These are phyloP conservation scores for Graphilbum ipis-grandicollis DNA, from an alignment of 2,329 filamentous ascomycete genomes.

Conservation along the genomic window DNA sequence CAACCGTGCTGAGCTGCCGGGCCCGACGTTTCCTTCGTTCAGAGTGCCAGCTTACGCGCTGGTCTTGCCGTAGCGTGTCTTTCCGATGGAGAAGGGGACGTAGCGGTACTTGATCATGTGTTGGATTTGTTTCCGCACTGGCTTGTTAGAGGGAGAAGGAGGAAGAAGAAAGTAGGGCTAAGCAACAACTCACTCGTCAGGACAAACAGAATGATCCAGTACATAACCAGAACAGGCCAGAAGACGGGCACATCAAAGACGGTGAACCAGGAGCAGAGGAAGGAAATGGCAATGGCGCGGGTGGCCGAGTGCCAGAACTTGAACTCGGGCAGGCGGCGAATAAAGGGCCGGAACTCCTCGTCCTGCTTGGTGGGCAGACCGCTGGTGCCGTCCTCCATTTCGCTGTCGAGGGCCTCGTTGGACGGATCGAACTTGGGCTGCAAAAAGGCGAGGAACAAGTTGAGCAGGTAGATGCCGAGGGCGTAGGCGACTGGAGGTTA, in stretches of 20 bases:
- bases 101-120: conserved; percentile 99
- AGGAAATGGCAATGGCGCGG: conserved; percentile 65
- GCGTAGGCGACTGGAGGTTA: conserved; percentile 61
- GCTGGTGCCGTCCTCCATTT: conserved; percentile 84
- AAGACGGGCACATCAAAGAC: conserved; percentile 96
- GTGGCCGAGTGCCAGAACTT: conserved; percentile 99
- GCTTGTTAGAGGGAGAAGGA: not conserved
- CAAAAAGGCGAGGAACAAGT: conserved; percentile 96
- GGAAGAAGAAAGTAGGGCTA: not conserved
- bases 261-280: conserved; percentile 80
- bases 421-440: conserved; percentile 98
- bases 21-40: not conserved
- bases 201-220: conserved; percentile 94
- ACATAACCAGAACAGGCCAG: conserved; percentile 96
- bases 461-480: conserved; percentile 94
- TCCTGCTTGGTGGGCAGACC: conserved; percentile 86
- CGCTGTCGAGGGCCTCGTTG: conserved; percentile 76
- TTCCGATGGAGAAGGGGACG: conserved; percentile 83
- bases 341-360: conserved; percentile 96
- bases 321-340: conserved; percentile 90
- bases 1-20: no score
- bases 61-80: conserved; percentile 60
- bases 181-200: conserved; percentile 90
- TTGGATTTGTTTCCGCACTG: conserved; percentile 98
- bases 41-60: no score